Base-by-base conservation (phyloP, 129 eudicot species). In the Tanacetum coccineum region DNA sequence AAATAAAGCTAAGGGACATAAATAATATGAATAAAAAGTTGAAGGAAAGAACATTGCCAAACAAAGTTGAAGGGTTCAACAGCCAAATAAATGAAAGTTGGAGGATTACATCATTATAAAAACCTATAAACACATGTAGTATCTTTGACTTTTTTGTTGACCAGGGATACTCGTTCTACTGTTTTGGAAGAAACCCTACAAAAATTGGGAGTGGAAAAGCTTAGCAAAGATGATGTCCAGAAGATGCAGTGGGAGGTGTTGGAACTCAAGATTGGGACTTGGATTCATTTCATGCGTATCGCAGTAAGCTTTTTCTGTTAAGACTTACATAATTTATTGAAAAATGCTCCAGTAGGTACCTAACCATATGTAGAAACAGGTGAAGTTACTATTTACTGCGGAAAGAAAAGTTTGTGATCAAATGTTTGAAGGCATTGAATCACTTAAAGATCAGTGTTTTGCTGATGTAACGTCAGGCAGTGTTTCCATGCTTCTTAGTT, bases 251-350 rank as follows among this genome's bases (percentile, higher is more conserved):
- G 99, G 99, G 99, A 94, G 75, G 95, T 87, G 59, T 72, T 94
- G 83, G 99, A 94, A 79, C 90, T 90, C 58, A 94, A 89, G 71
- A 94, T 94, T 55, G 99, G 99, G 75, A 89, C 92, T 56, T 94
- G 99, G 99, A 94, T 94, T 61, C 99, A 94, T 85, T 94, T 86
- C 81, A 94, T 94, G 99, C 93, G 99, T 44, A 94, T 94, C 72
- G 95, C 97, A 68, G 99, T 94, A 85, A 81, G 89, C 74, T 79
- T 15, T 57, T 58, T 9, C 19, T 45, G 51, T 65, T n/a, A 30
- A 60, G 62, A 40, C 26, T 32, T 61, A 36, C 49, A 20, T 13
- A 36, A 32, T 1, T 32, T 61, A 20, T 71, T 18, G 40, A 28
- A 57, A 55, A 59, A 45, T 53, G 71, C 19, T 52, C 17, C n/a